Evolutionary conservation across 257 asterid species (phyloP).

Genomic region (Gentiana dahurica): DNA sequence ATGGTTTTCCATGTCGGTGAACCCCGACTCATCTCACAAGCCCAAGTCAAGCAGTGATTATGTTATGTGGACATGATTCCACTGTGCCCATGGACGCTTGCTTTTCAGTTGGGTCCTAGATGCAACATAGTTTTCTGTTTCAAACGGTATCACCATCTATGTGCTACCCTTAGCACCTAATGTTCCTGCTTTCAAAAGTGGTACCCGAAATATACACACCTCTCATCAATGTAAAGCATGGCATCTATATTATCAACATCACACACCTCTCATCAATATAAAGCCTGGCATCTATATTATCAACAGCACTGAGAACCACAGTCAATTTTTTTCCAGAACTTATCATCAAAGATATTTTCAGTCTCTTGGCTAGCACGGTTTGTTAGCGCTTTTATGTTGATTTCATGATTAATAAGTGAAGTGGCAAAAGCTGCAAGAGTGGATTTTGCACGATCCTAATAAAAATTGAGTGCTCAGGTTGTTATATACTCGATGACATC

Average conservation of each 20-base stretch:
- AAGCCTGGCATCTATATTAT: constrained; percentile 87
- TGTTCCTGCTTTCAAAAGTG: constrained; percentile 92
- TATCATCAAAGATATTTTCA: constrained; percentile 75
- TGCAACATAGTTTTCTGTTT: constrained; percentile 87
- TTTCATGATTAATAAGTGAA: constrained; percentile 44
- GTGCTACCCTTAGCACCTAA: constrained; percentile 89
- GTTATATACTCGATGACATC: constrained; percentile 93
- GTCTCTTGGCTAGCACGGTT: constrained; percentile 87
- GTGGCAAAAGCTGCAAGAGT: constrained; percentile 91
- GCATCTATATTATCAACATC: too few species aligned
- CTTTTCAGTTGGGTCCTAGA: constrained; percentile 94
- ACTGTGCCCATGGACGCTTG: constrained; percentile 97
- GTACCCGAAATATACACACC: constrained; percentile 80
- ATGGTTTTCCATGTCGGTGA: too few species aligned
- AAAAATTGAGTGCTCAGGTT: constrained; percentile 91
- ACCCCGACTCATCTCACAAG: too few species aligned
- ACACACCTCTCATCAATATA: constrained; percentile 75
- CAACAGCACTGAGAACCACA: constrained; percentile 79
- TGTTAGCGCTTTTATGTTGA: constrained; percentile 70
- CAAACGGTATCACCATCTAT: constrained; percentile 83
- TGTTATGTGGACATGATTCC: constrained; percentile 32
- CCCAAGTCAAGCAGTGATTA: too few species aligned
- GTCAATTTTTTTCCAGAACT: constrained; percentile 72
- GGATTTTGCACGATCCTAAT: constrained; percentile 85
- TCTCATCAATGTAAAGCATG: too few species aligned